Percentiles rank a stretch among this genome's conserved stretches.
phyloP scores from a whole-genome alignment of 1,284 basidiomycete species.

The Papiliotrema terrestris region DNA sequence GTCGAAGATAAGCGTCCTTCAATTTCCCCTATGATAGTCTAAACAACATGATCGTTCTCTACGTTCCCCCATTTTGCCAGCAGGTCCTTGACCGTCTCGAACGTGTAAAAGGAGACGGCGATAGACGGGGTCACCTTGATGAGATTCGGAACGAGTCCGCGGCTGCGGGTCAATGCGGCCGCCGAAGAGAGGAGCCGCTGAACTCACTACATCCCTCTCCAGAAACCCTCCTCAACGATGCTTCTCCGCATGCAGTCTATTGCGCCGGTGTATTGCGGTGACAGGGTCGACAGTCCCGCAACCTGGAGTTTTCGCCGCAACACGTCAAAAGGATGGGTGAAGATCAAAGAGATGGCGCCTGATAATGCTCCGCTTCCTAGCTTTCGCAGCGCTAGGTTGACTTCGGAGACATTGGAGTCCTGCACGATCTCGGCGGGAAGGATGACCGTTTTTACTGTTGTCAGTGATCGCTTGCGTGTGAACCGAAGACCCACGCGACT shows the following conservation, averaged over 20 bases:
- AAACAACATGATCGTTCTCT: slow-evolving; percentile 15
- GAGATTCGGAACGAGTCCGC: slow-evolving; percentile 87
- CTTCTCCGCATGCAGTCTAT: slow-evolving; percentile 70
- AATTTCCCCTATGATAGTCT: background rate
- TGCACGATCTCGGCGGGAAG: slow-evolving; percentile 18
- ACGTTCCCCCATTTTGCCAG: slow-evolving; percentile 21
- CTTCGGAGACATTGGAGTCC: slow-evolving; percentile 18
- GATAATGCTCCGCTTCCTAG: slow-evolving; percentile 54
- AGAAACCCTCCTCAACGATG: slow-evolving; percentile 65
- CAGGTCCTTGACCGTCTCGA: slow-evolving; percentile 47
- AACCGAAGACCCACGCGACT: slow-evolving; percentile 22
- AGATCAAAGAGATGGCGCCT: slow-evolving; percentile 75
- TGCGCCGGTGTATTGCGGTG: slow-evolving; percentile 69
- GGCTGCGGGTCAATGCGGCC: slow-evolving; percentile 48
- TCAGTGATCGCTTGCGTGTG: background rate
- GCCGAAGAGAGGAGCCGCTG: background rate
- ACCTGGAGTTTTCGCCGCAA: slow-evolving; percentile 88
- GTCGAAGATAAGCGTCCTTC: no score
- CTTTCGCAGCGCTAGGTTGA: slow-evolving; percentile 36
- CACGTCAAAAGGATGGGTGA: slow-evolving; percentile 96
- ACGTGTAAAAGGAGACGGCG: slow-evolving; percentile 63
- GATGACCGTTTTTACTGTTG: slow-evolving; percentile 19
- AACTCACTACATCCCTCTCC: slow-evolving; percentile 49
- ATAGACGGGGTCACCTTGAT: slow-evolving; percentile 90
- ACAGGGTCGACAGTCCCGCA: slow-evolving; percentile 70